Percentiles rank a stretch among this genome's conserved stretches.
These are phyloP conservation scores for Perilla frutescens DNA, from an alignment of 257 asterid species.

Conservation along the genomic window DNA sequence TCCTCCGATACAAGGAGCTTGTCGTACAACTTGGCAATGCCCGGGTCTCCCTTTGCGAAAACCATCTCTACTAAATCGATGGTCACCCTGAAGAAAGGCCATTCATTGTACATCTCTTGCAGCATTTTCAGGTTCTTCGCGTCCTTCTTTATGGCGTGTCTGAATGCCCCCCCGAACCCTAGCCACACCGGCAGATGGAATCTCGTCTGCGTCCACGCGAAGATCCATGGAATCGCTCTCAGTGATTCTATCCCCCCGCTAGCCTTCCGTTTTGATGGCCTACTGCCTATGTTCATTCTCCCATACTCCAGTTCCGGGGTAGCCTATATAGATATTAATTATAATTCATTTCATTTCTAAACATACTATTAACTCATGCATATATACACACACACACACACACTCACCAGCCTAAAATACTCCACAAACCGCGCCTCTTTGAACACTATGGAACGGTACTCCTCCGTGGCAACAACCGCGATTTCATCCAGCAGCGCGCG, in stretches of 20 bases:
- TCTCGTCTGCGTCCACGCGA: slow-evolving; percentile 75
- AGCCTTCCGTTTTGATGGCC: slow-evolving; percentile 70
- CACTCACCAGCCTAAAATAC: slow-evolving; percentile 72
- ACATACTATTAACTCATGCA: no score
- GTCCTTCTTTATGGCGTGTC: slow-evolving; percentile 53
- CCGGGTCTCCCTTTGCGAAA: slow-evolving; percentile 73
- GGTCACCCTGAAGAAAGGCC: slow-evolving; percentile 78
- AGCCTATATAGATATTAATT: no score
- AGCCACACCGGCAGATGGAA: slow-evolving; percentile 77
- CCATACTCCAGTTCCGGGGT: slow-evolving; percentile 76
- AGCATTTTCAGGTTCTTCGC: slow-evolving; percentile 53
- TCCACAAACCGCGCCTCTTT: slow-evolving; percentile 73
- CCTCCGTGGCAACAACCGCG: slow-evolving; percentile 58
- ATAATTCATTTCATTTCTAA: no score
- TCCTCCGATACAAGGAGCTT: slow-evolving; percentile 62
- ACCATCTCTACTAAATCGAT: slow-evolving; percentile 70
- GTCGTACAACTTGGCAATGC: slow-evolving; percentile 63
- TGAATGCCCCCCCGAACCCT: slow-evolving; percentile 68
- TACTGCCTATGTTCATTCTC: slow-evolving; percentile 72
- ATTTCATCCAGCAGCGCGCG: slow-evolving; percentile 65
- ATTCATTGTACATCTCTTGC: slow-evolving; percentile 64
- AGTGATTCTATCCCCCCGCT: slow-evolving; percentile 74
- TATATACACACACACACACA: no score
- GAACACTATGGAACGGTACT: slow-evolving; percentile 67
- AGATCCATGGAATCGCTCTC: slow-evolving; percentile 74